Evolutionary conservation across 164 flowering plant species (phyloP).

Genomic region (Chimonanthus salicifolius): DNA sequence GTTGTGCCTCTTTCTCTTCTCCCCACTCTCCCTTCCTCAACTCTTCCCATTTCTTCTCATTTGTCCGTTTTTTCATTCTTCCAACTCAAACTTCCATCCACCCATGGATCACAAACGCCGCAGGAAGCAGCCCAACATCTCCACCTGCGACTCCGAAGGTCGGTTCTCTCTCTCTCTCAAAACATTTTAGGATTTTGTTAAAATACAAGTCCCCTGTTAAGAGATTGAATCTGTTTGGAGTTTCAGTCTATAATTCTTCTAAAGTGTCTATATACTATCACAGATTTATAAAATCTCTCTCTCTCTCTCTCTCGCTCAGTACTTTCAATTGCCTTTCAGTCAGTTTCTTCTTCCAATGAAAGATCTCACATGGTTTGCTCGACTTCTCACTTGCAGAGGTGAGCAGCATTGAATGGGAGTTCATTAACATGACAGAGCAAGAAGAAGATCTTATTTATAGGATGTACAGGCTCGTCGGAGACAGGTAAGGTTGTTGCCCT

Average conservation of each 20-base stretch:
- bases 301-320: too few species aligned
- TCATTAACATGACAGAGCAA: constrained; percentile 31
- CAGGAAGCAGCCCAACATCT: constrained; percentile 3
- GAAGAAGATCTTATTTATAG: constrained; percentile 80
- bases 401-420: constrained; percentile 38
- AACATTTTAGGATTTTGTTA: not conserved
- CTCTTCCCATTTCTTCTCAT: not conserved
- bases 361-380: not conserved
- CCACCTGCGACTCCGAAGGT: constrained; percentile 1
- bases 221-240: too few species aligned
- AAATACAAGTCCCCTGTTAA: not conserved
- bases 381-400: constrained; percentile 37
- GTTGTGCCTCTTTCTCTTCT: not conserved
- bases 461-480: constrained; percentile 79
- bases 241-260: not conserved
- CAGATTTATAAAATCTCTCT: not conserved
- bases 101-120: not conserved
- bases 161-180: not conserved
- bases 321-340: not conserved
- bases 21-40: not conserved
- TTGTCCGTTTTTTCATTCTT: not conserved
- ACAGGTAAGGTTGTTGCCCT: constrained; percentile 34
- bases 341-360: not conserved
- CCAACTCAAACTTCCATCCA: not conserved
- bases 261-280: not conserved